Evolutionary conservation across 352 stramenopile species (phyloP).

Genomic region (Blastocystis sp.): DNA sequence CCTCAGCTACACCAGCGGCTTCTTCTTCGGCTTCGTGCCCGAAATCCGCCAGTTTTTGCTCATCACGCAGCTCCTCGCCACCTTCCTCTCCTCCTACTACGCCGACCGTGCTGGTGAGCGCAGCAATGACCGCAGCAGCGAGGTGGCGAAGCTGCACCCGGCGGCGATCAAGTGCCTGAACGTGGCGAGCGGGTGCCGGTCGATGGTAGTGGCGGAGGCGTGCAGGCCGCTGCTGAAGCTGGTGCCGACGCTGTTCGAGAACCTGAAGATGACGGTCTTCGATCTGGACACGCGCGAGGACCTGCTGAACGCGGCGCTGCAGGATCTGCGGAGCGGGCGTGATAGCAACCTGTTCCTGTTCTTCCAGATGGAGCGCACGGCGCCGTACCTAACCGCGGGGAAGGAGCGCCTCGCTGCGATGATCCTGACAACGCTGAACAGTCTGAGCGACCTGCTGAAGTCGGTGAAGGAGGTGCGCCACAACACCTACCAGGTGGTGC

Average conservation of each 20-base stretch:
- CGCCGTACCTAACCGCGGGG: background rate
- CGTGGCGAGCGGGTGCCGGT: background rate
- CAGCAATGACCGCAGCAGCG: background rate
- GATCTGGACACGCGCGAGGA: conserved; percentile 25
- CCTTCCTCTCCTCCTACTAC: background rate
- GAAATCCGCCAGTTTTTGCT: conserved; percentile 14
- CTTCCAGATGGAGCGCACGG: conserved; percentile 6
- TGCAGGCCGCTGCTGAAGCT: background rate
- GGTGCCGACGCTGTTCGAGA: background rate
- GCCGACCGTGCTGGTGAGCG: too few relatives aligned
- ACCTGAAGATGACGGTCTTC: background rate
- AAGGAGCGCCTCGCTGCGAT: background rate
- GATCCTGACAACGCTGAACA: background rate
- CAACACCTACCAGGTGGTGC: background rate
- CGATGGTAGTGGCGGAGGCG: background rate
- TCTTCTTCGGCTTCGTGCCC: conserved; percentile 9
- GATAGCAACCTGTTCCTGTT: conserved; percentile 19
- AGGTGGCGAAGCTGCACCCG: background rate
- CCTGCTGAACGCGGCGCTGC: background rate
- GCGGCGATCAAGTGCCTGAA: background rate
- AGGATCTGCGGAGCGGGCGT: background rate
- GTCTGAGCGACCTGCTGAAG: background rate
- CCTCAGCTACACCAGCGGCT: background rate
- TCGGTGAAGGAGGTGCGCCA: background rate
- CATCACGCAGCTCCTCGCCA: background rate